Base-by-base conservation (phyloP, 163 green algal species). In the Scenedesmus sp. region DNA sequence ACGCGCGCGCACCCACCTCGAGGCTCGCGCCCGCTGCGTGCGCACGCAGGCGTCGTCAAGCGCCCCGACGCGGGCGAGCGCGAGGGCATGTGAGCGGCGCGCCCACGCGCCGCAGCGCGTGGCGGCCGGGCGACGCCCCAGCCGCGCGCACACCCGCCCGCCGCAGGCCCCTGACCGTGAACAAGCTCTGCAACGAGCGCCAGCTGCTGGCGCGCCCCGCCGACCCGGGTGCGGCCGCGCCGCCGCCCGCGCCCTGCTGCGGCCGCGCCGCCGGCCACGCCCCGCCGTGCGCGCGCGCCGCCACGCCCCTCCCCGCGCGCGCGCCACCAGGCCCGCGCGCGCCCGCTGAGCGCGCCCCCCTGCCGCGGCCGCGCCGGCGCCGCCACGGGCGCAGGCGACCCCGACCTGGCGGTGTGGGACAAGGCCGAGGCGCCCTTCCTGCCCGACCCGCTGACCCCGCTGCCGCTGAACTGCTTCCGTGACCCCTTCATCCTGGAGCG, bases 141-240 rank as follows among this genome's bases (percentile, higher is more conserved):
- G n/a, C n/a, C n/a, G n/a, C n/a, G n/a, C n/a, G n/a, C n/a, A n/a
- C n/a, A n/a, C n/a, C n/a, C n/a, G n/a, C n/a, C n/a, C n/a, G n/a
- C n/a, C n/a, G n/a, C n/a, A n/a, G n/a, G 86, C 33, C 87, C 83
- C 78, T 80, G 86, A 47, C 81, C 67, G 28, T 83, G 88, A 64
- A 75, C 88, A 50, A 87, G 71, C 63, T 85, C 87, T 95, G 91
- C 82, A 86, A 95, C 36, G 92, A 96, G 78, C 82, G 45, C 10
- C 92, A 96, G 81, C 83, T 85, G 29, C 67, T 78, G 5, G 92
- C 87, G 10, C 74, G 88, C 18, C 85, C 87, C 7, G 85, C 83
- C 11, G 86, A 94, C 63, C 77, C 84, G 67, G 58, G 85, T 89
- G 48, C 11, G 63, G n/a, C n/a, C n/a, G 10, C 10, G 14, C 14